Base-by-base conservation (phyloP, 2,329 filamentous ascomycete genomes). In the Metarhizium guizhouense region DNA sequence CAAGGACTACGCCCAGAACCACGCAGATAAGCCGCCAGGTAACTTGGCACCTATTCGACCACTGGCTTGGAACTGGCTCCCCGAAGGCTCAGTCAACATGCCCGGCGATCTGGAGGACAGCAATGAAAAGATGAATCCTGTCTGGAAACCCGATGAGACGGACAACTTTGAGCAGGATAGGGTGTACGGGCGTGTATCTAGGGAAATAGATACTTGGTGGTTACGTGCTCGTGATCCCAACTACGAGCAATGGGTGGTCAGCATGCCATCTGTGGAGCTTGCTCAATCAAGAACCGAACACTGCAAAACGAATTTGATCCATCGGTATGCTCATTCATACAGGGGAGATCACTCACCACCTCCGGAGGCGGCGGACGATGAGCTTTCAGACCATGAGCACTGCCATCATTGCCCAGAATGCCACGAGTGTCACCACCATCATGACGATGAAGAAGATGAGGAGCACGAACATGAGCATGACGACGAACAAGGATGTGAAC, bases 141-240 rank as follows among this genome's bases (percentile, higher is more conserved):
- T 73, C 1, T 81, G 79, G 77, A 73, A 77, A 51, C 70, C 75
- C 5, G 75, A 83, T 42, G 73, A 80, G 61, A 68, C 71, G 20
- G 76, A 83, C 61, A 83, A 82, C 62, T 82, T 78, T 56, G 76
- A 82, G 62, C 80, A 84, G 63, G 82, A 86, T 63, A 74, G 73
- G 34, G 70, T 72, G 10, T 85, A 85, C 60, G 81, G 81, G 1
- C 76, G 80, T 42, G 82, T 86, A 0, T 86, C 83, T 1, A 74
- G 81, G 59, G 83, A 86, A 65, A 78, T 86, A 52, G 83, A 86
- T 64, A 76, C 75, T 2, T 86, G 83, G 83, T 86, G 83, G 82
- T 74, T 81, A 48, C 76, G 75, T 51, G 80, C 80, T 47, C 76
- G 82, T 45, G 80, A 85, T 58, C 78, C 79, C 2, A 85, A 85